phyloP scores from a whole-genome alignment of 1,139 yeast genomes.

The Geotrichum macrosporum region DNA sequence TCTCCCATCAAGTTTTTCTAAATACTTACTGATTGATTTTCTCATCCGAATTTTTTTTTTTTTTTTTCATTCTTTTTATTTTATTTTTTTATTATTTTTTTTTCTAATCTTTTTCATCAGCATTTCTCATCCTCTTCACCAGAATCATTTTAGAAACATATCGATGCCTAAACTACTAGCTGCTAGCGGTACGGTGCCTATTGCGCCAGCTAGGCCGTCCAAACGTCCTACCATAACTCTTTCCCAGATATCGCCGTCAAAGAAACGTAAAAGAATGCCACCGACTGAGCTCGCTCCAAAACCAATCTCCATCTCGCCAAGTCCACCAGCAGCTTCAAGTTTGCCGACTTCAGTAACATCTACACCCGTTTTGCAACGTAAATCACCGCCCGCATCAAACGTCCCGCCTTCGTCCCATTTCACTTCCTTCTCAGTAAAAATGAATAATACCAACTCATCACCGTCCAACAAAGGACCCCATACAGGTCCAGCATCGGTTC shows the following conservation, averaged over 20 bases:
- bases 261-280: neutral
- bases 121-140: neutral
- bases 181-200: constrained; percentile 2
- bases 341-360: no score
- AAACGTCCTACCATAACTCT: neutral
- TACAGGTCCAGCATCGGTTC: no score
- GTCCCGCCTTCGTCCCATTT: constrained; percentile 11
- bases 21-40: no score
- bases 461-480: no score
- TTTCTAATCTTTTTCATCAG: constrained; percentile 4
- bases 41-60: neutral
- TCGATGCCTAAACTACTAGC: constrained; percentile 7
- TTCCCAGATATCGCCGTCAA: neutral
- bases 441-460: constrained; percentile 1
- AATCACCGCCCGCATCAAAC: neutral
- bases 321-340: neutral
- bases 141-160: neutral
- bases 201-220: constrained; percentile 3
- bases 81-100: neutral
- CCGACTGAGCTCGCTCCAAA: neutral
- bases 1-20: no score
- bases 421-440: constrained; percentile 17
- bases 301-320: neutral
- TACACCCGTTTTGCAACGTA: neutral
- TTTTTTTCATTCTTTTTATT: constrained; percentile 1